Percentiles rank a stretch among this genome's conserved stretches.
Conservation (phyloP, 805 yeast species). For the Ogataea pignaliae region DNA sequence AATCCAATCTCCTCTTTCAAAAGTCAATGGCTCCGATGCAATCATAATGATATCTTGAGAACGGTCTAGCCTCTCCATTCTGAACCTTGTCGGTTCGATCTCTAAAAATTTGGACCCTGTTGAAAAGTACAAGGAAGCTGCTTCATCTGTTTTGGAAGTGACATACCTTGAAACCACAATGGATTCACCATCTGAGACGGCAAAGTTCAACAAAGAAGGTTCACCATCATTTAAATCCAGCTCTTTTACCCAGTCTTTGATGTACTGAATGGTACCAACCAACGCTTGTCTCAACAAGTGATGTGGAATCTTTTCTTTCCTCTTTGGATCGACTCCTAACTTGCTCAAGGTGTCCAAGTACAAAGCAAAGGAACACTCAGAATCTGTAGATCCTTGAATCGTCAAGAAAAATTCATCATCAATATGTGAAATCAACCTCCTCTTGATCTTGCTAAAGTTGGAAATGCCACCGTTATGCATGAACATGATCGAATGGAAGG, state of each 20-base stretch:
- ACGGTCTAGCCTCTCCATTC: slow-evolving; percentile 90
- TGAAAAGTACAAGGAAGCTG: slow-evolving; percentile 92
- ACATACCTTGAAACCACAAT: slow-evolving; percentile 87
- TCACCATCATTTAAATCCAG: slow-evolving; percentile 44
- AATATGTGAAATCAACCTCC: slow-evolving; percentile 64
- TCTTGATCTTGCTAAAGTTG: slow-evolving; percentile 67
- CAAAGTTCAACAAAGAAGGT: slow-evolving; percentile 88
- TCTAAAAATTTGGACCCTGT: slow-evolving; percentile 91
- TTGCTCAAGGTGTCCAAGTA: slow-evolving; percentile 71
- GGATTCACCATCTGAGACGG: slow-evolving; percentile 87
- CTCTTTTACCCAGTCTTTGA: slow-evolving; percentile 76
- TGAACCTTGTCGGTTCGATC: slow-evolving; percentile 84
- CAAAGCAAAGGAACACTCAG: slow-evolving; percentile 91
- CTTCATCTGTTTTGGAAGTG: slow-evolving; percentile 86
- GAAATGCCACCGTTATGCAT: slow-evolving; percentile 97
- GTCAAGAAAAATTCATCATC: slow-evolving; percentile 74
- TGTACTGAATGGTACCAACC: slow-evolving; percentile 63
- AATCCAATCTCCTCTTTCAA: slow-evolving; percentile 96
- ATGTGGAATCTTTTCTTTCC: slow-evolving; percentile 34
- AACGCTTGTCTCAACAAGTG: slow-evolving; percentile 62
- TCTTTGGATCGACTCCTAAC: slow-evolving; percentile 68
- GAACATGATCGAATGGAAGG: slow-evolving; percentile 81
- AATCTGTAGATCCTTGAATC: slow-evolving; percentile 92
- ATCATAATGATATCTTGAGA: slow-evolving; percentile 92
- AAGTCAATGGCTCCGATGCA: slow-evolving; percentile 94